A percentile compares a stretch with the other conserved stretches of the same genome.
Evolutionary conservation across 2,329 filamentous ascomycete species (phyloP).

Genomic region (Eutypa lata): DNA sequence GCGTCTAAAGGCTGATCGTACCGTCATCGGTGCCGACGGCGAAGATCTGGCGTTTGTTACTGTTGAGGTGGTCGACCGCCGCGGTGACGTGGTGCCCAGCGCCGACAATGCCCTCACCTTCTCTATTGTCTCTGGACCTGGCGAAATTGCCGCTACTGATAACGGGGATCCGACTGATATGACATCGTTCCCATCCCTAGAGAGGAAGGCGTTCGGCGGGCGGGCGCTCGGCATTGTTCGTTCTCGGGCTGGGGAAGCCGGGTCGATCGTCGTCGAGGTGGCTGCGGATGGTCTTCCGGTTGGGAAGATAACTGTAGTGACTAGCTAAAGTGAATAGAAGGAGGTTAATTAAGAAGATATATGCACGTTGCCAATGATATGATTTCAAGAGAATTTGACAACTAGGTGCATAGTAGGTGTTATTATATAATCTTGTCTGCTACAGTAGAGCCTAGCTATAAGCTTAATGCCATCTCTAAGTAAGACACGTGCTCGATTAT

Average conservation of each 20-base stretch:
- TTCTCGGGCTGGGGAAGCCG: slow-evolving; percentile 19
- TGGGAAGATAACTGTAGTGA: slow-evolving; percentile 1
- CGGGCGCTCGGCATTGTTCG: slow-evolving; percentile 38
- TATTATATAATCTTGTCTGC: no score
- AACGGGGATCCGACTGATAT: slow-evolving; percentile 48
- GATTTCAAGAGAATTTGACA: no score
- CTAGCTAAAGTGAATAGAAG: background rate
- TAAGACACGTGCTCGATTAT: no score
- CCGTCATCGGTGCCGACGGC: slow-evolving; percentile 36
- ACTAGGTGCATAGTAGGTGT: no score
- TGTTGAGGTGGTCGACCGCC: slow-evolving; percentile 40
- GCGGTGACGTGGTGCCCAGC: slow-evolving; percentile 39
- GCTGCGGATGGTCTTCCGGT: slow-evolving; percentile 10
- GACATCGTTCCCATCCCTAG: slow-evolving; percentile 35
- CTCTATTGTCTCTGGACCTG: slow-evolving; percentile 38
- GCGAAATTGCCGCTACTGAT: slow-evolving; percentile 46
- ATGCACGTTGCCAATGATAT: no score
- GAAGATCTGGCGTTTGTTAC: slow-evolving; percentile 45
- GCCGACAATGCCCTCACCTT: slow-evolving; percentile 43
- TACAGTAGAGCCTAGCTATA: no score
- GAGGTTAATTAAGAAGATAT: no score
- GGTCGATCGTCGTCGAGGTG: slow-evolving; percentile 15
- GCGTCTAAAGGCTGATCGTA: slow-evolving; percentile 36
- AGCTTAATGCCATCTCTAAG: no score
- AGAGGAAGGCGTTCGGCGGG: slow-evolving; percentile 38